These are phyloP conservation scores for Rhododendron mucronatum DNA, from an alignment of 148 eudicot genomes.

Conservation along the genomic window DNA sequence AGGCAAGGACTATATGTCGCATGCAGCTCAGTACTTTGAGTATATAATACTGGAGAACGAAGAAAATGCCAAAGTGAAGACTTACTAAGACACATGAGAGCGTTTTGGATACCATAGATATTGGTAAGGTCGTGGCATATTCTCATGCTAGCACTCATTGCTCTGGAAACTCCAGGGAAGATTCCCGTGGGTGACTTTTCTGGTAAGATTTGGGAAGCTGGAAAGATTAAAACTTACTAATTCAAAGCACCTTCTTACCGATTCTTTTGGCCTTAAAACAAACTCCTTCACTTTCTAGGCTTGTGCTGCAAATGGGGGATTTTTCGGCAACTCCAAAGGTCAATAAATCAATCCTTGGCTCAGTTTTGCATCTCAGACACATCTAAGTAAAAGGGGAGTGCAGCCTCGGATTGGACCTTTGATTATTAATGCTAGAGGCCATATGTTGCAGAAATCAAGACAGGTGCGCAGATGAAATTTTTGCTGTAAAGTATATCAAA, in stretches of 20 bases:
- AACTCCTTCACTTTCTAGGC: neutral
- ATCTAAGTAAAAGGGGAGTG: neutral
- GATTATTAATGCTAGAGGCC: neutral
- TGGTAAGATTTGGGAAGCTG: conserved; percentile 6
- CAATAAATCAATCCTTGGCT: neutral
- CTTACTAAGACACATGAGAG: neutral
- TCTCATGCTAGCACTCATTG: neutral
- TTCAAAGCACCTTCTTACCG: neutral
- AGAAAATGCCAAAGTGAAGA: conserved; percentile 17
- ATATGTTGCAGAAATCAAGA: neutral
- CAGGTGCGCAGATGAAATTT: conserved; percentile 8
- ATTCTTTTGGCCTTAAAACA: neutral
- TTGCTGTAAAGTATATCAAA: neutral
- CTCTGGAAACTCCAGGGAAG: neutral
- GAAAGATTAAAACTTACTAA: neutral
- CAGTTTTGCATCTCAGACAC: neutral
- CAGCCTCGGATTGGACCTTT: conserved; percentile 1
- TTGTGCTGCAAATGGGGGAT: neutral
- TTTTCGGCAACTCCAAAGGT: neutral
- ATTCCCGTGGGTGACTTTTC: conserved; percentile 8
- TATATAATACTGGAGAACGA: conserved; percentile 20
- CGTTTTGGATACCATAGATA: neutral
- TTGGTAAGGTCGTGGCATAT: neutral
- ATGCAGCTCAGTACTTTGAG: conserved; percentile 37
- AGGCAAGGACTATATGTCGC: conserved; percentile 22